These are phyloP conservation scores for Nothophoma quercina DNA, from an alignment of 2,329 filamentous ascomycete genomes.

Conservation along the genomic window DNA sequence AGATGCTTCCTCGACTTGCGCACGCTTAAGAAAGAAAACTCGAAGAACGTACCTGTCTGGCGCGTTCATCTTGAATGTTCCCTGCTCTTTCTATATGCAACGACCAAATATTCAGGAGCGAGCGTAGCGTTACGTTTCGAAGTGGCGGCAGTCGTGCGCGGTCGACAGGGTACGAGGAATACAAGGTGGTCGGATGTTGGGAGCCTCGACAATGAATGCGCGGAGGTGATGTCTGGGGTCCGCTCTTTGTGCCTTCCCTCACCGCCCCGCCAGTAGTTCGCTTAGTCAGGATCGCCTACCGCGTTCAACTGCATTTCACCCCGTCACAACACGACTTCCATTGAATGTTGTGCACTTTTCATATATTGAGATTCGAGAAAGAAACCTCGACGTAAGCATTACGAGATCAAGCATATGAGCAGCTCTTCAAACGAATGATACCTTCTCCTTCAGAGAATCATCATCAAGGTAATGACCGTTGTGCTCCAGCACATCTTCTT, in stretches of 20 bases:
- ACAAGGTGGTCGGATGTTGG: not conserved
- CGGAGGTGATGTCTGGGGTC: not conserved
- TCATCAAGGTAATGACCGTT: not conserved
- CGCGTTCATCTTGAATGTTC: slow-evolving; percentile 45
- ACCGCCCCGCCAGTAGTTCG: slow-evolving; percentile 19
- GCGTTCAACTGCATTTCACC: no score
- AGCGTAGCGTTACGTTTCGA: slow-evolving; percentile 2
- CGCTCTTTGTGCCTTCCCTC: slow-evolving; percentile 26
- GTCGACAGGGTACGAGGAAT: not conserved
- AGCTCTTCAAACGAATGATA: not conserved
- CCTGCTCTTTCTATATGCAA: slow-evolving; percentile 11
- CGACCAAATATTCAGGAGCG: not conserved
- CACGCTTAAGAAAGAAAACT: not conserved
- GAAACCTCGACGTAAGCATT: no score
- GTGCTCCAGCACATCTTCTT: not conserved
- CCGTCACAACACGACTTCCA: not conserved
- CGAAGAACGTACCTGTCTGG: slow-evolving; percentile 44
- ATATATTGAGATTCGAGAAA: no score
- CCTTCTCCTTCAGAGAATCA: no score
- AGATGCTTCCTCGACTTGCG: not conserved
- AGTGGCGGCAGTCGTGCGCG: not conserved
- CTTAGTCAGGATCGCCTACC: slow-evolving; percentile 11
- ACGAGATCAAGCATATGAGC: no score
- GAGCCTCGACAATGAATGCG: slow-evolving; percentile 4
- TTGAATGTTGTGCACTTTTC: not conserved